Conservation (phyloP, 768 basidiomycete species). For the Russula brevipes region DNA sequence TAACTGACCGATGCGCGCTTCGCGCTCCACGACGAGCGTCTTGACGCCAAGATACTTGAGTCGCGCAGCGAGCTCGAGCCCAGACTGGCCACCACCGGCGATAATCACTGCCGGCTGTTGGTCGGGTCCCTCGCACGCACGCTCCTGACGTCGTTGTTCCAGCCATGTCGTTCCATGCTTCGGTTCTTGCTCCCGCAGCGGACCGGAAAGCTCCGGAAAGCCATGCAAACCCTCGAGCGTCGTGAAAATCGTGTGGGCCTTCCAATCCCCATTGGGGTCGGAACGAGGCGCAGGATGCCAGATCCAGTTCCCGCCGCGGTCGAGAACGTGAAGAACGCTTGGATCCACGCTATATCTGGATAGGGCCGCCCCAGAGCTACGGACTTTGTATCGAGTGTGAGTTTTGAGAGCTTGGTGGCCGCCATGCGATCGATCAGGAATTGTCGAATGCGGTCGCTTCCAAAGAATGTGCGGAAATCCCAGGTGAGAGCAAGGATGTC, state of each 20-base stretch:
- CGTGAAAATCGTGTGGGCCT: constrained; percentile 46
- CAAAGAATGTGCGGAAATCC: constrained; percentile 56
- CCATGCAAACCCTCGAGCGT: constrained; percentile 47
- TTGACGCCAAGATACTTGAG: constrained; percentile 48
- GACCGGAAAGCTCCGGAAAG: constrained; percentile 39
- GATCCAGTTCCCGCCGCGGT: constrained; percentile 37
- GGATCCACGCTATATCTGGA: constrained; percentile 41
- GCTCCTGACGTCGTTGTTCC: constrained; percentile 35
- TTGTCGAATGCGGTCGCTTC: constrained; percentile 35
- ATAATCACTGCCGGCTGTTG: constrained; percentile 49
- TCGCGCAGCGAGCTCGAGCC: constrained; percentile 53
- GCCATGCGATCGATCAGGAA: constrained; percentile 47
- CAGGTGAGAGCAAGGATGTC: constrained; percentile 60
- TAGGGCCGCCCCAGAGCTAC: constrained; percentile 30
- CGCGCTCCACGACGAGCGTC: constrained; percentile 58
- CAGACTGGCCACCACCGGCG: constrained; percentile 49
- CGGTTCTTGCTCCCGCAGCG: constrained; percentile 32
- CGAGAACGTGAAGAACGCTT: constrained; percentile 42
- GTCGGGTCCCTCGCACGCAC: constrained; percentile 36
- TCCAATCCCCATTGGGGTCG: constrained; percentile 41
- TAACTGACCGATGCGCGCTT: constrained; percentile 53
- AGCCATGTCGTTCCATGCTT: constrained; percentile 42
- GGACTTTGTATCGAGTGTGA: constrained; percentile 28
- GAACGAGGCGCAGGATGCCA: constrained; percentile 47
- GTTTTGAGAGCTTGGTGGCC: constrained; percentile 22